These are phyloP conservation scores for Neofusicoccum laricinum DNA, from an alignment of 2,329 filamentous ascomycete species.

Conservation along the genomic window DNA sequence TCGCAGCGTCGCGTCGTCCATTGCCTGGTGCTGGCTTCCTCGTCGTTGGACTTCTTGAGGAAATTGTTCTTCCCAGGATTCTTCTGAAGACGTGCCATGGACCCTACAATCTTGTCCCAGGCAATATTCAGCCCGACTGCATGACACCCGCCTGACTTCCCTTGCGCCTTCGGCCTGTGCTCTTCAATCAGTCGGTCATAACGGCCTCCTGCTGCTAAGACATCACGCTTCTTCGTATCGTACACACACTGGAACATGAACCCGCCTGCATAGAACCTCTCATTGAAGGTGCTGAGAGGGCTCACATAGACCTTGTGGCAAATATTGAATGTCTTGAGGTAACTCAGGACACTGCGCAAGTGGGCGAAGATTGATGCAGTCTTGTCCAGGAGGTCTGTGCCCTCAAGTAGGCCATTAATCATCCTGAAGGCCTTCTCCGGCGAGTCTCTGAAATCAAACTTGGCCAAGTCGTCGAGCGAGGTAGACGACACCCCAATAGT, in stretches of 20 bases:
- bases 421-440: conserved; percentile 73
- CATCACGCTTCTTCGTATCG: conserved; percentile 75
- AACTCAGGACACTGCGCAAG: conserved; percentile 72
- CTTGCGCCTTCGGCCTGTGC: conserved; percentile 68
- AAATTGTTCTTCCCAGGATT: conserved; percentile 48
- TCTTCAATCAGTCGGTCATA: conserved; percentile 89
- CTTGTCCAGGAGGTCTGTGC: conserved; percentile 51
- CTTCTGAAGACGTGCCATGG: conserved; percentile 54
- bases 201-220: conserved; percentile 89
- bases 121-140: conserved; percentile 91
- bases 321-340: conserved; percentile 72
- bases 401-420: conserved; percentile 53
- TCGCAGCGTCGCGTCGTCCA: conserved; percentile 64
- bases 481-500: conserved; percentile 80
- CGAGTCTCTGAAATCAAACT: conserved; percentile 82
- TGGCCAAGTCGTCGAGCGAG: conserved; percentile 82
- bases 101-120: conserved; percentile 75
- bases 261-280: conserved; percentile 78
- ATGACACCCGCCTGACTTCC: conserved; percentile 55
- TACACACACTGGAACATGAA: conserved; percentile 88
- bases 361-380: conserved; percentile 65
- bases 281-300: conserved; percentile 83
- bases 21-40: conserved; percentile 40
- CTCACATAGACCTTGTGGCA: conserved; percentile 77
- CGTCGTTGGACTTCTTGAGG: conserved; percentile 68